These are phyloP conservation scores for Rhodofomes roseus DNA, from an alignment of 1,284 basidiomycete species.

Conservation along the genomic window DNA sequence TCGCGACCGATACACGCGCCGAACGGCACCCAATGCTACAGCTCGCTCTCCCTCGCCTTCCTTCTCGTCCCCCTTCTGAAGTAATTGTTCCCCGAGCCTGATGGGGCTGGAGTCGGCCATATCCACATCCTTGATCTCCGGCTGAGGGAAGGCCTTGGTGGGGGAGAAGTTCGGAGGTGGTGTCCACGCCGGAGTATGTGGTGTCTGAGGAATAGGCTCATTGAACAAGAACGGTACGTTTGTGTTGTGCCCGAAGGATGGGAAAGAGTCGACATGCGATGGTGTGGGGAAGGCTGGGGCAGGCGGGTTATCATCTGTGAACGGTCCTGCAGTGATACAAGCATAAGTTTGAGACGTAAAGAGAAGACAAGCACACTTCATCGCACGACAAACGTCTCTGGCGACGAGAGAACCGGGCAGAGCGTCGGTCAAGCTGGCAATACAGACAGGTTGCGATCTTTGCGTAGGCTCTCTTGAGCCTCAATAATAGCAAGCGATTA, in stretches of 20 bases:
- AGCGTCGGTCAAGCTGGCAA: neutral
- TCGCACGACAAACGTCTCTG: neutral
- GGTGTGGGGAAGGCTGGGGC: constrained; percentile 40
- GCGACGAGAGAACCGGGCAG: neutral
- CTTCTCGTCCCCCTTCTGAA: constrained; percentile 32
- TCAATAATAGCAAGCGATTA: constrained; percentile 10
- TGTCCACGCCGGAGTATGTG: constrained; percentile 52
- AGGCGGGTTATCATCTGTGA: constrained; percentile 47
- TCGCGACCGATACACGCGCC: constrained; percentile 64
- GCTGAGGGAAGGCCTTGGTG: constrained; percentile 53
- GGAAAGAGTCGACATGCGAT: constrained; percentile 48
- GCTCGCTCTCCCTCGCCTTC: constrained; percentile 30
- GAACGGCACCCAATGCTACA: constrained; percentile 66
- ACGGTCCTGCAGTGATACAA: constrained; percentile 40
- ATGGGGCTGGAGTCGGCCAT: constrained; percentile 71
- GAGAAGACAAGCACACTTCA: neutral
- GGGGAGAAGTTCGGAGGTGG: constrained; percentile 59
- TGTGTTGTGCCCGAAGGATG: constrained; percentile 58
- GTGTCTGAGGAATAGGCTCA: constrained; percentile 44
- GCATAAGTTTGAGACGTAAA: neutral
- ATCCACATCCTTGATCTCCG: constrained; percentile 64
- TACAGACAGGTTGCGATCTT: neutral
- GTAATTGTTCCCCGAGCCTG: constrained; percentile 23
- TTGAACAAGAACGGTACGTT: constrained; percentile 72
- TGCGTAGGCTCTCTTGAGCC: neutral